These are phyloP conservation scores for Ceratocystis harringtonii DNA, from an alignment of 2,329 filamentous ascomycete species.

Conservation along the genomic window DNA sequence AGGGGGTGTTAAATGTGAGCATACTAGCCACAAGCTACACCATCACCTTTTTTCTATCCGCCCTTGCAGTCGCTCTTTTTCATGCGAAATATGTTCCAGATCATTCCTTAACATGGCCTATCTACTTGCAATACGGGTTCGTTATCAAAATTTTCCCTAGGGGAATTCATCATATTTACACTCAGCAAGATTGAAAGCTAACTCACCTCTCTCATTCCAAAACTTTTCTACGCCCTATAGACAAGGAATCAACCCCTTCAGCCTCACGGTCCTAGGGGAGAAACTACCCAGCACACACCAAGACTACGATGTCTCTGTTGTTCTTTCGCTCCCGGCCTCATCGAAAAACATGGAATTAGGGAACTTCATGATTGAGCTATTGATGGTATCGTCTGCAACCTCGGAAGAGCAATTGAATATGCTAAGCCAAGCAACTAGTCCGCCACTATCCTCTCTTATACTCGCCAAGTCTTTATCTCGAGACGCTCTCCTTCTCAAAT, in stretches of 20 bases:
- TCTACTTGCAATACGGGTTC: slow-evolving; percentile 46
- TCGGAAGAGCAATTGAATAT: background rate
- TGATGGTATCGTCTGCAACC: background rate
- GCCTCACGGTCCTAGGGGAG: slow-evolving; percentile 31
- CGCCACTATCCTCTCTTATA: background rate
- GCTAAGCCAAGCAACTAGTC: background rate
- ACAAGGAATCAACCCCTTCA: slow-evolving; percentile 38
- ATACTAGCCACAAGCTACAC: slow-evolving; percentile 30
- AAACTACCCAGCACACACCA: slow-evolving; percentile 52
- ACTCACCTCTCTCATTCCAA: background rate
- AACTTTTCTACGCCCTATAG: slow-evolving; percentile 22
- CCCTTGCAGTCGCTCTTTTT: slow-evolving; percentile 37
- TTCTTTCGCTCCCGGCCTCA: slow-evolving; percentile 63
- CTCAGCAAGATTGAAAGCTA: background rate
- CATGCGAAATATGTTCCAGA: slow-evolving; percentile 43
- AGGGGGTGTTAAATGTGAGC: slow-evolving; percentile 33
- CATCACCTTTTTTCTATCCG: slow-evolving; percentile 32
- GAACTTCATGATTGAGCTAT: slow-evolving; percentile 87
- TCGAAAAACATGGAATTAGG: slow-evolving; percentile 59
- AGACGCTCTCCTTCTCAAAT: slow-evolving; percentile 37
- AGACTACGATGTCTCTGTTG: slow-evolving; percentile 68
- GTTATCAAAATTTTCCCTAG: slow-evolving; percentile 18
- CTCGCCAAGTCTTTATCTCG: background rate
- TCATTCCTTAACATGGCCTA: slow-evolving; percentile 35
- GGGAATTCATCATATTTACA: background rate